Percentiles rank a stretch among this genome's conserved stretches.
These are phyloP conservation scores for Ceriops tagal DNA, from an alignment of 345 rosid genomes.

Conservation along the genomic window DNA sequence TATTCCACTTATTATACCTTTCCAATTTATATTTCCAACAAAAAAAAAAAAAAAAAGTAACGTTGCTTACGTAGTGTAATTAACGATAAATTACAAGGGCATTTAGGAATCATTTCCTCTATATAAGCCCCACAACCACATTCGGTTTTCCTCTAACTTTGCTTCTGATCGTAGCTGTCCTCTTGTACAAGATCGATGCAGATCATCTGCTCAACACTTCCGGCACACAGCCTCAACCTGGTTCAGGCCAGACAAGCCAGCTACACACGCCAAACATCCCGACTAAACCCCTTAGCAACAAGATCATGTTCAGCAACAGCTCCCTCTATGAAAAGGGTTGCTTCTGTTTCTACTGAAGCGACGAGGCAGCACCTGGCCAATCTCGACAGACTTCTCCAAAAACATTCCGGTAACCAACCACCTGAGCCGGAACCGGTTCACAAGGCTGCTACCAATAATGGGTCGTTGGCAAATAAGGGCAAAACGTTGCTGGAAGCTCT, in stretches of 20 bases:
- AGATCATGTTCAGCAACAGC: background rate
- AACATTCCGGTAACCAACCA: conserved; percentile 18
- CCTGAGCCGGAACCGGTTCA: background rate
- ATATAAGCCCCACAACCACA: background rate
- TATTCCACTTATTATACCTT: background rate
- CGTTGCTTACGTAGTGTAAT: background rate
- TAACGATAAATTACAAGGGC: background rate
- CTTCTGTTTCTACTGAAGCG: conserved; percentile 20
- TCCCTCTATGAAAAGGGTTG: background rate
- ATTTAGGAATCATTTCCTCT: background rate
- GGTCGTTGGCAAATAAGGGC: conserved; percentile 19
- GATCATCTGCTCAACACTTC: conserved; percentile 42
- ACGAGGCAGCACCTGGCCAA: conserved; percentile 47
- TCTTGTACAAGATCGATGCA: conserved; percentile 34
- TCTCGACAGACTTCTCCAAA: conserved; percentile 60
- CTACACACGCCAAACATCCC: conserved; percentile 49
- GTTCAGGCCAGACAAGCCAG: conserved; percentile 42
- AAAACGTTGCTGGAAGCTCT: conserved; percentile 45
- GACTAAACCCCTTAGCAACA: conserved; percentile 37
- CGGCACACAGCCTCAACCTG: conserved; percentile 40
- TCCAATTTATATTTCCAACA: background rate
- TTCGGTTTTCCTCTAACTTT: background rate
- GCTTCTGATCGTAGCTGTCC: background rate
- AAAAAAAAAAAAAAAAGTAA: background rate
- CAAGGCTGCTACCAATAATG: conserved; percentile 7